Evolutionary conservation across 2,329 filamentous ascomycete genomes (phyloP), one percentile per base, ranked within the genome.

Genomic region (Curvularia sp.): DNA sequence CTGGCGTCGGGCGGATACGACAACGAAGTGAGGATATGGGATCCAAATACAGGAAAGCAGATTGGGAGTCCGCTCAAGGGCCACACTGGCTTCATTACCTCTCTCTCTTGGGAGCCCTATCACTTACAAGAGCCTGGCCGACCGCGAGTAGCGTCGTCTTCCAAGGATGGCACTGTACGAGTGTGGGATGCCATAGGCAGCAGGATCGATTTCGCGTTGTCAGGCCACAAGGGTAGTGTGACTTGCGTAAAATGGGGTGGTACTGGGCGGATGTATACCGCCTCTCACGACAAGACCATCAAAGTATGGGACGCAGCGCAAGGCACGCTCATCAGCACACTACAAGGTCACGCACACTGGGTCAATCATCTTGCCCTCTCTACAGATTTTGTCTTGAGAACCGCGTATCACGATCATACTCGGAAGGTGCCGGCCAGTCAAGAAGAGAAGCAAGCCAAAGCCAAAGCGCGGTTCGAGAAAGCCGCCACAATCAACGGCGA

Each of bases 171-270:
- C 21, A 97, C 94, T 0, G 87, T 96, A 41, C 84, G 94, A 38
- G 84, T 98, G 48, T 98, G 93, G 93, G 86, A 93, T 60, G 89
- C 89, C 30, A 89, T 93, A 57, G 87, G 89, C 6, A 89, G 91
- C 38, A 86, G 85, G 42, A 91, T 91, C 1, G 92, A 97, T 70
- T 87, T 90, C 69, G 90, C 94, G 2, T 82, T 98, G 27, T 91
- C 89, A 5, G 94, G 94, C 3, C 95, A 99, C 81, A 95, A 93
- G 80, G 89, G 88, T 43, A 92, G 88, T 47, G 91, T 98, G 15
- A 93, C 90, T 45, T 97, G 93, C 75, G 92, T 98, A 3, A 89
- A 89, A 68, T 99, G 95, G 95, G 95, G 95, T 56, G 94, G 94
- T n/a, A 90, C 88, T 1, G 92, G 93, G 42, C 61, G 65, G 21